phyloP scores from a whole-genome alignment of 306 rosid genomes.

The Hippophae tibetana region DNA sequence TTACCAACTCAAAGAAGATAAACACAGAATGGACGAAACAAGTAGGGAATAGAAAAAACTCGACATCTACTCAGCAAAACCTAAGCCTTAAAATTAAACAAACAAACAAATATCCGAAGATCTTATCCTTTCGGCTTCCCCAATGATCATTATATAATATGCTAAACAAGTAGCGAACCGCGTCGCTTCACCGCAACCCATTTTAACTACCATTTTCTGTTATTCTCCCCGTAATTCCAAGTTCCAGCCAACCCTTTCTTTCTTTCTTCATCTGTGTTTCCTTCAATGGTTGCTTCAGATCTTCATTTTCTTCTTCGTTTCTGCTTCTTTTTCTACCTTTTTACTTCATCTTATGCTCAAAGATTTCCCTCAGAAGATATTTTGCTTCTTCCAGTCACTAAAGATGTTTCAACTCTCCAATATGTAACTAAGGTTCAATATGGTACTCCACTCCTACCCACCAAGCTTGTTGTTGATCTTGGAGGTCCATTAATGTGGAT shows the following conservation, averaged over 20 bases:
- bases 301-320: conserved; percentile 18
- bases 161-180: background rate
- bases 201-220: background rate
- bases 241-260: background rate
- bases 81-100: too few relatives aligned
- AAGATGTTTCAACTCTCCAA: conserved; percentile 42
- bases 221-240: background rate
- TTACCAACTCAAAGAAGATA: too few relatives aligned
- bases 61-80: background rate
- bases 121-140: background rate
- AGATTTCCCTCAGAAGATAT: conserved; percentile 2
- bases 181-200: background rate
- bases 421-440: conserved; percentile 38
- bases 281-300: conserved; percentile 29
- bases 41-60: background rate
- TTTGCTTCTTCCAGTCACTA: conserved; percentile 27
- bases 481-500: conserved; percentile 44
- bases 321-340: background rate
- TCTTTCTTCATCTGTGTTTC: background rate
- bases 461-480: conserved; percentile 50
- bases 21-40: background rate
- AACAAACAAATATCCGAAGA: background rate
- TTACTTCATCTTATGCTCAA: conserved; percentile 4
- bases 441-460: conserved; percentile 33
- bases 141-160: background rate